Base-by-base conservation (phyloP, 2,329 filamentous ascomycete genomes). In the Sporothrix curviconia region DNA sequence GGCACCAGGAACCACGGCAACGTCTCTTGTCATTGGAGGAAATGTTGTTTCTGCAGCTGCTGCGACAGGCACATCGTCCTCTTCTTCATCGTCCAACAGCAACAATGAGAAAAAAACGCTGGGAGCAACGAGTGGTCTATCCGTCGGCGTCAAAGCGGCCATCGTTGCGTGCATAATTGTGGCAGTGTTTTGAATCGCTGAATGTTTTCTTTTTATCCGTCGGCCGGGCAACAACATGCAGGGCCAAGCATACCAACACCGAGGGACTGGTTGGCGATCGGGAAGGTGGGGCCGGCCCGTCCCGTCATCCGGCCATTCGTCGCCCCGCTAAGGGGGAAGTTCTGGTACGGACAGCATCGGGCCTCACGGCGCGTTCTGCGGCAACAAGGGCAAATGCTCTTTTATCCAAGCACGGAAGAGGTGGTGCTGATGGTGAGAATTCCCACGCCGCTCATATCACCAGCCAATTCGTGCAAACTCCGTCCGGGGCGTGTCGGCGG, bases 91-190 rank as follows among this genome's bases (percentile, higher is more conserved):
- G n/a, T n/a, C n/a, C n/a, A n/a, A n/a, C 28, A 55, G 30, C 30
- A 46, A 28, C 22, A 46, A 17, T n/a, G 40, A 30, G 9, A 55
- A 25, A 42, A 17, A 53, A 36, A 24, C 7, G 25, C 50, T 15
- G 37, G 9, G 30, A 22, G 17, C 39, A 3, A 49, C 55, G 19
- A 61, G 62, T 58, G 64, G 64, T 63, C 30, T 64, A 34, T 67
- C 71, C 14, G 56, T 60, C 1, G 73, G 72, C 2, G 69, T 72
- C 46, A 79, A 75, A 57, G 71, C 73, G 3, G 76, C 77, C 32
- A 74, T 81, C 50, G 73, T 69, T 4, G 62, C 79, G 11, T 74
- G 73, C 51, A 70, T 72, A 1, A 63, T 72, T 3, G 63, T 77
- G n/a, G 72, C 65, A 4, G 60, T 75, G 58, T 75, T 14, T 64